phyloP scores from a whole-genome alignment of 805 yeast genomes.

The Lachancea mirantina region DNA sequence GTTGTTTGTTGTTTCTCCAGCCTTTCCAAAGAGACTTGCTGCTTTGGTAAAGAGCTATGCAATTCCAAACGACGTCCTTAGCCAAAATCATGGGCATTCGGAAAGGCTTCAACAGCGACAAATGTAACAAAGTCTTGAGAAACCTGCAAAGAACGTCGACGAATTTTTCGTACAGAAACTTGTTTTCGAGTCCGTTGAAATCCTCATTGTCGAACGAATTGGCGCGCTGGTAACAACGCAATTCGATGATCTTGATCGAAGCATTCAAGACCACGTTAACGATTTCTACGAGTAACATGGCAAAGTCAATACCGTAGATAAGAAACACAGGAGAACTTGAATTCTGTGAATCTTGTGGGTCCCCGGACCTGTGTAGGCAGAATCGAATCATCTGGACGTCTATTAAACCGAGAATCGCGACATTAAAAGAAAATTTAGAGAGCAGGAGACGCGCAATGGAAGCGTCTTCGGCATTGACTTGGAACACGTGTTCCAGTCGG shows the following conservation, averaged over 20 bases:
- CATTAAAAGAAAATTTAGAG: slow-evolving; percentile 39
- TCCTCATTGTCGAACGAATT: slow-evolving; percentile 38
- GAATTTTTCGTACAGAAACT: slow-evolving; percentile 50
- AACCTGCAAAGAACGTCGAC: slow-evolving; percentile 48
- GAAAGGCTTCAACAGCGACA: slow-evolving; percentile 40
- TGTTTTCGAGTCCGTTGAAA: slow-evolving; percentile 55
- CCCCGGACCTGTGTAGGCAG: too few relatives aligned
- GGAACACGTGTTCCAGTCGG: slow-evolving; percentile 43
- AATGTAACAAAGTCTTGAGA: slow-evolving; percentile 40
- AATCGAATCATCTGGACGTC: slow-evolving; percentile 49
- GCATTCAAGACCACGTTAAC: slow-evolving; percentile 25
- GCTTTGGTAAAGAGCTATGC: slow-evolving; percentile 29
- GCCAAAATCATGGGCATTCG: slow-evolving; percentile 41
- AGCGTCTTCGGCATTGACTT: slow-evolving; percentile 32
- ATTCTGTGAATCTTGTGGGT: too few relatives aligned
- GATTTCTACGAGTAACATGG: slow-evolving; percentile 51
- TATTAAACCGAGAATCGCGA: slow-evolving; percentile 37
- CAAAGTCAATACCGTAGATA: slow-evolving; percentile 71
- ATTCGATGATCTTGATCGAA: slow-evolving; percentile 44
- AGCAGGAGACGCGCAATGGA: slow-evolving; percentile 26
- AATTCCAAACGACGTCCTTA: slow-evolving; percentile 41
- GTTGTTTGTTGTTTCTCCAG: slow-evolving; percentile 44
- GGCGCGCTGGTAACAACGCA: slow-evolving; percentile 17
- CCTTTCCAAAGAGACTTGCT: slow-evolving; percentile 34
- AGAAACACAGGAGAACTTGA: slow-evolving; percentile 47